Evolutionary conservation across 73 alveolate species (phyloP), one percentile per base, ranked within the genome.

Genomic region (Stentor coeruleus): DNA sequence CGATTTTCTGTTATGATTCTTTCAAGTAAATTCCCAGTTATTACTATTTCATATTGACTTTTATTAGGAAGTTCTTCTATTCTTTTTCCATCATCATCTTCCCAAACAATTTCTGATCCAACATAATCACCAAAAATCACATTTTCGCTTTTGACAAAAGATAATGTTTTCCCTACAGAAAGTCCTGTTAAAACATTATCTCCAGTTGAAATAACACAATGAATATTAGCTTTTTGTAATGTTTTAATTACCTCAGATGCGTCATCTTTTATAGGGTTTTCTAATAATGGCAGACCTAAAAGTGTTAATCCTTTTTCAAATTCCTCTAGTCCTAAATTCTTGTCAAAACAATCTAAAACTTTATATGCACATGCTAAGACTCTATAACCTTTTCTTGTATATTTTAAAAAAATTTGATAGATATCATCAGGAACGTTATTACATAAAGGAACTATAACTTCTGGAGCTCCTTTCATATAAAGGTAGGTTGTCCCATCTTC

Each of bases 141-240:
- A 59, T 82, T 60, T 20, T 83, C 89, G 57, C 82, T 85, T 35
- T 90, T 89, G 2, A 75, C 38, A n/a, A n/a, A n/a, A 49, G 87
- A 88, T 41, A 98, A 91, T 85, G 95, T 91, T 93, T 93, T 93
- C 31, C 96, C 98, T 2, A 96, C 98, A 14, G 99, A 87, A 28
- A 92, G 89, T 15, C 99, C 99, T 11, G 99, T 96, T 55, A 93
- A 85, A 57, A 92, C 92, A 88, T 95, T 93, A 92, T 96, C 99
- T 72, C 99, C 99, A 49, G 99, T 96, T 0, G 98, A 98, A 97
- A 96, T 3, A 14, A 74, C 41, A 3, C 93, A 74, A 38, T 83
- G 38, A 3, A 93, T 82, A 20, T 84, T 89, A 11, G 88, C 81
- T 26, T 84, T 81, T 40, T 87, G 59, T 49, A 93, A 77, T 20